Evolutionary conservation across 805 yeast genomes (phyloP), one percentile per base, ranked within the genome.

Genomic region (Phaffomyces opuntiae): DNA sequence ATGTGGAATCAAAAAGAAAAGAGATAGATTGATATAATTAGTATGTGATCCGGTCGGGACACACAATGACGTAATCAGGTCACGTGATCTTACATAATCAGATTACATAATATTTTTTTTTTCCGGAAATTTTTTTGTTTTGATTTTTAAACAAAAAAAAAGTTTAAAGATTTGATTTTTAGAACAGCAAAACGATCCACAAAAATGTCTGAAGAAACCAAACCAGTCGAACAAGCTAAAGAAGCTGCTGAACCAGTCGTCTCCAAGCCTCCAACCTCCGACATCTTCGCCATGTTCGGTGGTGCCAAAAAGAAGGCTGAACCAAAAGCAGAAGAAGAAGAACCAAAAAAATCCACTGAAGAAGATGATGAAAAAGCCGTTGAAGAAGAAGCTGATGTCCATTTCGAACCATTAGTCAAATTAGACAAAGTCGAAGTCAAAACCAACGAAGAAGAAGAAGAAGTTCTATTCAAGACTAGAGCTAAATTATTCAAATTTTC

Each of bases 341-440:
- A 55, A 49, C 56, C 65, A 39, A 67, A 68, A 21, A 21, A 3
- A 6, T 21, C 24, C 24, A 21, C 24, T 40, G 73, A 75, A 65
- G 62, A 62, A 33, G 73, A 70, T 44, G 53, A 64, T 25, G 61
- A 56, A 9, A 65, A 67, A 38, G 69, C 70, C 43, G 69, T 60
- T 36, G 66, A 66, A 39, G 71, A 66, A 49, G 58, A 62, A 13
- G 68, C 69, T 48, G 73, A 68, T 58, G 91, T 93, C 51, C 96
- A 93, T 67, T 93, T 93, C 60, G 97, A 91, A 73, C 99, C 99
- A 43, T 73, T 93, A 53, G 97, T 93, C 50, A 86, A 87, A 69
- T 80, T 93, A 57, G 96, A 90, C 70, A 86, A 87, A 68, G 97
- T 93, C 41, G 98, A 93, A 35, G 95, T 91, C 54, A 91, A 90